Conservation (phyloP, 371 early-diverging fungal genomes). For the Zychaea mexicana region DNA sequence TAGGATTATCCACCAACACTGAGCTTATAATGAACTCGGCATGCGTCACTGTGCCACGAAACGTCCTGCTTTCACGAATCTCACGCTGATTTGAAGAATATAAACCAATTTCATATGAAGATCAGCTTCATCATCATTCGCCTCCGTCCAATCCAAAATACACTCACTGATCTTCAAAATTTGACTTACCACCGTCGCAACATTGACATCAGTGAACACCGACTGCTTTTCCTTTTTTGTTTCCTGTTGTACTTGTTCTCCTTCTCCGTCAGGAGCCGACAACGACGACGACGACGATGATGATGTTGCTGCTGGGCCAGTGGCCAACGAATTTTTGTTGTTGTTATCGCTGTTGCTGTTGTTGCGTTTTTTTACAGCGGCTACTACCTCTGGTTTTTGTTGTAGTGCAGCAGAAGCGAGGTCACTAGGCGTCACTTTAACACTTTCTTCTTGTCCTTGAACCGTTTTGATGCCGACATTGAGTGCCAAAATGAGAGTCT, state of each 20-base stretch:
- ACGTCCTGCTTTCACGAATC: conserved; percentile 16
- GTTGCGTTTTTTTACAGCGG: background rate
- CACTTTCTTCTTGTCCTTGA: conserved; percentile 42
- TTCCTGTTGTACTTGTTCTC: too few relatives aligned
- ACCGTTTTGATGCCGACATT: conserved; percentile 43
- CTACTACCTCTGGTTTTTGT: background rate
- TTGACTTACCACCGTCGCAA: conserved; percentile 23
- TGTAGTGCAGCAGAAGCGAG: too few relatives aligned
- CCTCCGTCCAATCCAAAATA: background rate
- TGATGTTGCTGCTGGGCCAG: background rate
- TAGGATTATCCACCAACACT: conserved; percentile 7
- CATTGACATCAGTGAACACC: conserved; percentile 16
- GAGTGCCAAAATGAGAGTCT: conserved; percentile 33
- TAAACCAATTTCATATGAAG: background rate
- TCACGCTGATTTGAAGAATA: conserved; percentile 15
- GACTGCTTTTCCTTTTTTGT: background rate
- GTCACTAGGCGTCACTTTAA: conserved; percentile 21
- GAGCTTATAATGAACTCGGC: conserved; percentile 43
- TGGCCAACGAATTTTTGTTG: too few relatives aligned
- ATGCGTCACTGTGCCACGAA: conserved; percentile 24
- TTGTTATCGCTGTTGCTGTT: background rate
- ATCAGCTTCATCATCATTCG: background rate
- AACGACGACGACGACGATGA: too few relatives aligned
- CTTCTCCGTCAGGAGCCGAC: conserved; percentile 16
- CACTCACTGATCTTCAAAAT: too few relatives aligned